Conservation (phyloP, 2,329 filamentous ascomycete species). For the Aureobasidium sp. region DNA sequence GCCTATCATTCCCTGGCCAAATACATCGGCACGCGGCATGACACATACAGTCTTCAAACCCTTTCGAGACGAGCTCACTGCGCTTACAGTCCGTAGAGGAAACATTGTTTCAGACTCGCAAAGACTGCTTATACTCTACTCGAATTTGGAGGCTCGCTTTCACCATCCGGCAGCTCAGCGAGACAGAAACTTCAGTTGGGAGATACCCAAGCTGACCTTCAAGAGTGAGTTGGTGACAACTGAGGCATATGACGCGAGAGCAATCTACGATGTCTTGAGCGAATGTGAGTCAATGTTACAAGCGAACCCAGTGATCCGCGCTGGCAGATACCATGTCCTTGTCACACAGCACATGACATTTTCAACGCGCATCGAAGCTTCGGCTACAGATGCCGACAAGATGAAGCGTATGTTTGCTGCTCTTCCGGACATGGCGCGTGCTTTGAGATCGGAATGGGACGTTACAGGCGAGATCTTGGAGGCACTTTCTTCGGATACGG, state of each 20-base stretch:
- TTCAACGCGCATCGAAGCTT: neutral
- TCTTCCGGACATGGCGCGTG: neutral
- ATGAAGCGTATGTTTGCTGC: slow-evolving; percentile 5
- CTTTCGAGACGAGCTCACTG: neutral
- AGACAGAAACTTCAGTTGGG: neutral
- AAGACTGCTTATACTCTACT: neutral
- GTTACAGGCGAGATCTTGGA: neutral
- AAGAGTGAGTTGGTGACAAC: neutral
- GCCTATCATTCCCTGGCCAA: slow-evolving; percentile 7
- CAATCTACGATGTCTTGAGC: neutral
- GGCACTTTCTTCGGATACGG: neutral
- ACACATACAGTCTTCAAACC: neutral
- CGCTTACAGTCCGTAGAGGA: neutral
- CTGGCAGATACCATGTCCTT: slow-evolving; percentile 1
- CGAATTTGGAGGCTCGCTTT: neutral
- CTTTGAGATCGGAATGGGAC: neutral
- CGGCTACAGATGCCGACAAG: slow-evolving; percentile 1
- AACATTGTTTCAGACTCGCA: neutral
- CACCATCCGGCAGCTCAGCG: neutral
- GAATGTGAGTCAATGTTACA: neutral
- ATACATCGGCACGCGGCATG: slow-evolving; percentile 1
- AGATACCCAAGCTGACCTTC: neutral
- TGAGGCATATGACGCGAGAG: neutral
- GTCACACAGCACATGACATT: neutral
- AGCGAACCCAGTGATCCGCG: neutral